A percentile compares a stretch with the other conserved stretches of the same genome.
Evolutionary conservation across 1,284 basidiomycete species (phyloP).

Genomic region (Boletus albobrunnescens): DNA sequence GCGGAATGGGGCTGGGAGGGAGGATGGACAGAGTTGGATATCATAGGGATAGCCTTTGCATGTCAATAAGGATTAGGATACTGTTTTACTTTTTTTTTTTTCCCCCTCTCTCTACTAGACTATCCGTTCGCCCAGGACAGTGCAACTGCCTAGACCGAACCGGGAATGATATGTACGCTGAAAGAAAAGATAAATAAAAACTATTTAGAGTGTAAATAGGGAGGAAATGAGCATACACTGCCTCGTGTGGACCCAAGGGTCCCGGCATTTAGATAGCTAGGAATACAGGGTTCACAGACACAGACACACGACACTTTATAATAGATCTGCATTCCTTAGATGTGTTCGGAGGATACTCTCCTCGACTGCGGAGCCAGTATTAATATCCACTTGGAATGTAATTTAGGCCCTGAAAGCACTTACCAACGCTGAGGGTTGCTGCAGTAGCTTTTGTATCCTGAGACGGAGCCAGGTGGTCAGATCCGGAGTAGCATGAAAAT

Average conservation of each 20-base stretch:
- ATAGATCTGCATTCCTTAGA: constrained; percentile 33
- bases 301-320: constrained; percentile 15
- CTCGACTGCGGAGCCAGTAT: constrained; percentile 29
- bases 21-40: constrained; percentile 19
- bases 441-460: constrained; percentile 69
- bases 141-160: too few relatives aligned
- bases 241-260: neutral
- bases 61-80: neutral
- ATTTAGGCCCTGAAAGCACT: constrained; percentile 20
- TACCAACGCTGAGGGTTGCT: constrained; percentile 59
- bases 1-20: constrained; percentile 40
- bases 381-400: constrained; percentile 5
- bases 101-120: neutral
- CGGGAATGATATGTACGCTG: neutral
- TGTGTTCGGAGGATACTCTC: constrained; percentile 35
- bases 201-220: neutral
- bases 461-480: constrained; percentile 11
- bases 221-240: neutral
- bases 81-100: neutral
- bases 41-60: constrained; percentile 1
- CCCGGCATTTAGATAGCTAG: neutral
- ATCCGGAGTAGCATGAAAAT: neutral
- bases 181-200: neutral
- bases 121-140: neutral
- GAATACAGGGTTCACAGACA: neutral